Percentiles rank a stretch among this genome's conserved stretches.
Conservation (phyloP, 2,329 filamentous ascomycete species). For the Cladosporium sp. region DNA sequence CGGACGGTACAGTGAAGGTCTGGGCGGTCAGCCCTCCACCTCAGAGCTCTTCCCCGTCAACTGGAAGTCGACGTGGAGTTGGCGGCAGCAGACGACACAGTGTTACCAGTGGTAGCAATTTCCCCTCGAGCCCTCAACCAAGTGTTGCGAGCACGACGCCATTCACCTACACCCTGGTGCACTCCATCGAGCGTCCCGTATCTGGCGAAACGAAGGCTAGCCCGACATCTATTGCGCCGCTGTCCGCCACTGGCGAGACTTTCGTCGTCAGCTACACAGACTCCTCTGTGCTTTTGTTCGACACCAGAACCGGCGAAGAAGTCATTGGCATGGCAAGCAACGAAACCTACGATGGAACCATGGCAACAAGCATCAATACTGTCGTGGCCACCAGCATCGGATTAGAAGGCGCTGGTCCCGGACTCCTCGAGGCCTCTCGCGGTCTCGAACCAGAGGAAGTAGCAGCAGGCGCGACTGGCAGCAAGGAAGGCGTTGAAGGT, state of each 20-base stretch:
- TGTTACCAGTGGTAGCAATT: conserved; percentile 89
- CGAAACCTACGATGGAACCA: conserved; percentile 88
- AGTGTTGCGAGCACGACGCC: conserved; percentile 79
- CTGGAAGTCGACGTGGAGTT: conserved; percentile 62
- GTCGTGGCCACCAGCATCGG: conserved; percentile 77
- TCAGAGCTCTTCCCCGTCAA: conserved; percentile 75
- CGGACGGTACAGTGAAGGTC: conserved; percentile 85
- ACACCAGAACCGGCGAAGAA: conserved; percentile 87
- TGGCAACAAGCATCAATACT: conserved; percentile 79
- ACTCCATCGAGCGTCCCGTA: conserved; percentile 72
- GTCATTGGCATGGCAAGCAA: conserved; percentile 88
- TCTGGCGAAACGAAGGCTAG: conserved; percentile 49
- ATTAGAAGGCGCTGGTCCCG: conserved; percentile 61
- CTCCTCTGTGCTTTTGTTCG: conserved; percentile 84
- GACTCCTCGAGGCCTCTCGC: conserved; percentile 52
- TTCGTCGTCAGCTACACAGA: conserved; percentile 94
- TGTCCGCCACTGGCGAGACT: conserved; percentile 76
- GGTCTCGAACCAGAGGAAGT: conserved; percentile 69
- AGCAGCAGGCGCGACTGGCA: conserved; percentile 78
- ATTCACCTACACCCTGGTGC: conserved; percentile 83
- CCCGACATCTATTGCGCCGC: conserved; percentile 87
- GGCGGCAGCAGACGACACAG: conserved; percentile 82
- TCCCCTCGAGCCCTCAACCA: conserved; percentile 84
- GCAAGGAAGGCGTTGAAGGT: conserved; percentile 71
- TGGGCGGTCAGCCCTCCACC: conserved; percentile 94